These are phyloP conservation scores for Kregervanrija delftensis DNA, from an alignment of 805 yeast genomes.

Conservation along the genomic window DNA sequence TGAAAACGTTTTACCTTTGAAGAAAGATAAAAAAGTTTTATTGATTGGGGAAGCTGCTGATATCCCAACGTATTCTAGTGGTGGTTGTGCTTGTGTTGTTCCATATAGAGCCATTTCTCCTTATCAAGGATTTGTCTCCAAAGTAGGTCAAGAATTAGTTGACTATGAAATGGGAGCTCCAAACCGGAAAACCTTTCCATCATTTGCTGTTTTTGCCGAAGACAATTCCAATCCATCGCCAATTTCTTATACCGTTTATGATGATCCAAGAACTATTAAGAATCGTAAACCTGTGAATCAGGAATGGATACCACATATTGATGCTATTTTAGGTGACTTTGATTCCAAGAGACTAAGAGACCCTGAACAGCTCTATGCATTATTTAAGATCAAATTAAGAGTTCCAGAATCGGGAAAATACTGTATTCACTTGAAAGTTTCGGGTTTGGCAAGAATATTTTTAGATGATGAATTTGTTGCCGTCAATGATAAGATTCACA, in stretches of 20 bases:
- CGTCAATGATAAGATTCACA: slow-evolving; percentile 45
- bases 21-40: slow-evolving; percentile 33
- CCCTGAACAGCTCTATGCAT: slow-evolving; percentile 1
- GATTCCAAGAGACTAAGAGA: slow-evolving; percentile 2
- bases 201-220: slow-evolving; percentile 19
- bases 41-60: slow-evolving; percentile 35
- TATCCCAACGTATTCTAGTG: slow-evolving; percentile 39
- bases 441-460: slow-evolving; percentile 28
- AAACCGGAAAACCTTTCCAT: slow-evolving; percentile 29
- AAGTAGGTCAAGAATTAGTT: slow-evolving; percentile 16
- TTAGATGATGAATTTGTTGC: slow-evolving; percentile 46
- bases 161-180: slow-evolving; percentile 31
- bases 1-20: slow-evolving; percentile 34
- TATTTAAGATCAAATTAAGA: background rate
- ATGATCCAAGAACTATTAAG: slow-evolving; percentile 3
- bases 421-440: slow-evolving; percentile 2
- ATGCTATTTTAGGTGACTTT: slow-evolving; percentile 6
- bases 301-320: slow-evolving; percentile 2
- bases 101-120: slow-evolving; percentile 45
- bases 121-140: slow-evolving; percentile 34
- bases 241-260: slow-evolving; percentile 1
- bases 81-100: slow-evolving; percentile 49
- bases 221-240: background rate
- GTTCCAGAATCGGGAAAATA: slow-evolving; percentile 2
- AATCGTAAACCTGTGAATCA: slow-evolving; percentile 1